Evolutionary conservation across 345 rosid species (phyloP), one percentile per base, ranked within the genome.

Genomic region (Aquilaria sinensis): DNA sequence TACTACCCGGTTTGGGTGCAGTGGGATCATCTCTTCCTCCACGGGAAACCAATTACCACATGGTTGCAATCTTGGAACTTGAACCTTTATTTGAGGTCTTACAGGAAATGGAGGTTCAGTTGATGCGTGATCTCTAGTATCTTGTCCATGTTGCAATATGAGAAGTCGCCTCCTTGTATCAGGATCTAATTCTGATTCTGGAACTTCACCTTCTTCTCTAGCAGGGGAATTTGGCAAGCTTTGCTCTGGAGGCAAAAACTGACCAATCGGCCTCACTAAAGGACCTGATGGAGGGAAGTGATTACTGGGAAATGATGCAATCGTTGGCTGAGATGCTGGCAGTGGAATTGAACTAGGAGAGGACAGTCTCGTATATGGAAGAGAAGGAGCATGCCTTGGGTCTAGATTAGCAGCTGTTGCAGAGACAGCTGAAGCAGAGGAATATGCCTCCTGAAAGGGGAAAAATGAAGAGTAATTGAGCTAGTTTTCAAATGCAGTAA

Each of bases 161-260:
- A 95, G 96, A 68, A 95, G 96, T 75, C 96, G 74, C 85, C 99
- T 87, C 75, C 98, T 78, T 30, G 96, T 91, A 78, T 89, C 92
- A 41, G 97, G 99, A 82, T 95, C 99, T 72, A 95, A 69, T 74
- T 95, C 99, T 58, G 99, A 91, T 78, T 89, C 98, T 47, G 96
- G 98, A 53, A 91, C 96, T 80, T 95, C 99, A 51, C 99, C 99
- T 75, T 95, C 99, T 82, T 91, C 99, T 72, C 98, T 84, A 55
- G 89, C 96, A 51, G 96, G 99, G 68, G 99, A 95, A 78, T 75
- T 80, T 66, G 84, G 96, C 83, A 87, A 74, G 77, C 80, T 89
- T 69, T 79, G 78, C 66, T 95, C 98, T 56, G 83, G 67, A 55
- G 77, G 74, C 57, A 56, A 65, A 70, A 77, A 78, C 66, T 78